Base-by-base conservation (phyloP, 345 rosid genomes). In the Brassica rapa region DNA sequence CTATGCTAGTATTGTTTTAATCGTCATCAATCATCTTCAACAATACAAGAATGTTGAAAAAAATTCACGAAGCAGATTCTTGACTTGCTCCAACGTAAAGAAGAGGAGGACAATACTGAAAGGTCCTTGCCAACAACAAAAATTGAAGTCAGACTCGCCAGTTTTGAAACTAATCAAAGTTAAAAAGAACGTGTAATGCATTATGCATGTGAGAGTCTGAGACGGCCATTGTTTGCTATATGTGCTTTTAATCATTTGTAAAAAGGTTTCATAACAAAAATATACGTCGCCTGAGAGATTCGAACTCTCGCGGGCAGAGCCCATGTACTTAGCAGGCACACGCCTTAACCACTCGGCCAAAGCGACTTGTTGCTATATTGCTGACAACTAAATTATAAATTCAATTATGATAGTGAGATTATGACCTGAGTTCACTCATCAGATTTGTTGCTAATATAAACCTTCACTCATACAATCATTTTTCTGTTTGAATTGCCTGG, bases 231-330 rank as follows among this genome's bases (percentile, higher is more conserved):
- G 35, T 32, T 32, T 32, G 1, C 7, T 32, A 25, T 4, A 25
- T 25, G 29, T 25, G 55, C n/a, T 51, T 6, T 32, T 14, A 0
- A 6, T 5, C 2, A 1, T 3, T 3, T 3, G n/a, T 4, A 4
- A 10, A 11, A 11, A 10, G 33, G 14, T 11, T 32, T 32, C 12
- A 16, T 2, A 4, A 16, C 16, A n/a, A 32, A 64, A 23, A 39
- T 2, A 25, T 5, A 0, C 91, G 87, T 82, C 89, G 88, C 89
- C 90, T 87, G 89, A 87, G 89, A 88, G 92, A 84, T 87, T 89
- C 89, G 88, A 89, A 86, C 88, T 84, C 93, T 86, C 89, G 93
- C 90, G 88, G 90, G 90, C 55, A 71, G 8, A 87, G 55, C 90
- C 90, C 89, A 87, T 81, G 88, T 82, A 81, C 92, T 84, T 85